Conservation (phyloP, 805 yeast genomes). For the Cyberlindnera americana region DNA sequence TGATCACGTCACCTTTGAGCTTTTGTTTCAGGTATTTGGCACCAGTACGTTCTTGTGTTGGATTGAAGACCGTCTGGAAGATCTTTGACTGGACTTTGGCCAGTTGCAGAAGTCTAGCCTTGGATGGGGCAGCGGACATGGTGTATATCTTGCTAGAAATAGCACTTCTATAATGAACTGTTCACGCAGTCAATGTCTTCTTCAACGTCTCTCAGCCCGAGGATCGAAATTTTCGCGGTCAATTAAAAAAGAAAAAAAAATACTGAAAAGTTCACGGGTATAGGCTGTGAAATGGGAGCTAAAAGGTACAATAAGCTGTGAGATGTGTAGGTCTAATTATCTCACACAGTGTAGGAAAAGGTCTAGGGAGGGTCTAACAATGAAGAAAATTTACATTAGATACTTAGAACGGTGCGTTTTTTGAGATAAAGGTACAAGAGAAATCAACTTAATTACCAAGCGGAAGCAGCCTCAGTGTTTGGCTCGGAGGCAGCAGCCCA, state of each 20-base stretch:
- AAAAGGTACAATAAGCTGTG: too few species aligned
- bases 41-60: constrained; percentile 76
- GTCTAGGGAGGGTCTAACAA: constrained; percentile 15
- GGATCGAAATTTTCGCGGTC: constrained; percentile 1
- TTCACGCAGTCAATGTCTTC: neutral
- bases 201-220: neutral
- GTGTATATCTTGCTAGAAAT: neutral
- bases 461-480: constrained; percentile 28
- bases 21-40: constrained; percentile 64
- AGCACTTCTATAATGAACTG: too few species aligned
- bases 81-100: constrained; percentile 60
- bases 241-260: neutral
- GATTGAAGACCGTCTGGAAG: constrained; percentile 54
- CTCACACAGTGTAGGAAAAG: too few species aligned
- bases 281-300: neutral
- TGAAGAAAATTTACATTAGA: constrained; percentile 28
- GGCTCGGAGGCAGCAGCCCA: constrained; percentile 46
- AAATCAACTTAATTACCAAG: constrained; percentile 25
- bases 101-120: constrained; percentile 49
- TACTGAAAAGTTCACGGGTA: neutral
- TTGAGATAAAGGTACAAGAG: constrained; percentile 13
- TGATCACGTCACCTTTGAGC: constrained; percentile 68
- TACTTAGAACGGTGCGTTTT: constrained; percentile 18
- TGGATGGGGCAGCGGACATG: constrained; percentile 33
- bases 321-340: too few species aligned